Percentiles rank a stretch among this genome's conserved stretches.
phyloP scores from a whole-genome alignment of 2,329 filamentous ascomycete species.

The Fusarium fujikuroi region DNA sequence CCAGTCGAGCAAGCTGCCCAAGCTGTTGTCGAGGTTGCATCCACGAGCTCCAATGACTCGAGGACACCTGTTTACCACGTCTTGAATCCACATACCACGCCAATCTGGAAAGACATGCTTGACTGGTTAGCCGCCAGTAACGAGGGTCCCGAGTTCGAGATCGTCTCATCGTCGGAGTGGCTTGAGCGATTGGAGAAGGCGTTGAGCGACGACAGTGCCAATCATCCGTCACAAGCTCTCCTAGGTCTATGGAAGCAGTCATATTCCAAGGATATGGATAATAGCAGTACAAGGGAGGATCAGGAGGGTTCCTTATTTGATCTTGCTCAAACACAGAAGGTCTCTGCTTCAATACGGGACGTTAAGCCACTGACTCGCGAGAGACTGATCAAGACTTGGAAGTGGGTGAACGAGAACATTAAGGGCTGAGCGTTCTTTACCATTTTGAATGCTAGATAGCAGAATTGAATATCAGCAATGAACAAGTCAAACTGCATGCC shows the following conservation, averaged over 20 bases:
- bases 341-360: constrained; percentile 16
- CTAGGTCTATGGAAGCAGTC: constrained; percentile 38
- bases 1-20: constrained; percentile 58
- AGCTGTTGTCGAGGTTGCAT: constrained; percentile 52
- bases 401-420: constrained; percentile 30
- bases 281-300: rapidly evolving
- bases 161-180: constrained; percentile 27
- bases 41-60: rapidly evolving
- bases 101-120: constrained; percentile 37
- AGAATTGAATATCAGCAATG: not conserved
- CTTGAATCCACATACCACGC: constrained; percentile 32
- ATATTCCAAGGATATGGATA: not conserved
- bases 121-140: constrained; percentile 25
- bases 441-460: rapidly evolving
- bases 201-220: not conserved
- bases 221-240: constrained; percentile 39
- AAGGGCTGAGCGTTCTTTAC: not conserved
- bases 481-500: rapidly evolving
- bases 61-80: constrained; percentile 37
- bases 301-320: constrained; percentile 1
- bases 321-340: not conserved
- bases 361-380: constrained; percentile 27
- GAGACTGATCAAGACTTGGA: constrained; percentile 35
- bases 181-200: constrained; percentile 24
- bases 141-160: not conserved